Evolutionary conservation across 495 filamentous ascomycete species (phyloP), one percentile per base, ranked within the genome.

Genomic region (Penicillium coprophilum): DNA sequence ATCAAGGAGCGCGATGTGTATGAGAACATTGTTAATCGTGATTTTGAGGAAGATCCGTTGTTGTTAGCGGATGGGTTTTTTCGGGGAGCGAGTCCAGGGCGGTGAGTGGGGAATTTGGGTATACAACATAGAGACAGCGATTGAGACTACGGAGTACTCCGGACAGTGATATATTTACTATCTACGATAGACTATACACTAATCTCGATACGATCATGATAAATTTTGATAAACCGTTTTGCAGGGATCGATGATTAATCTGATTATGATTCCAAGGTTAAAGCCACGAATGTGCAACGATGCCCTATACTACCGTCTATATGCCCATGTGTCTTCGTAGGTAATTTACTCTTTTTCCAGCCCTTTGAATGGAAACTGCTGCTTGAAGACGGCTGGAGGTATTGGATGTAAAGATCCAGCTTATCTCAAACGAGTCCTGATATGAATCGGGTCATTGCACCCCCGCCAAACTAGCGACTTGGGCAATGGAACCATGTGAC

Each of bases 1-100:
- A 69, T 13, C 13, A 65, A 53, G 49, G 66, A 67, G 60, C 66
- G 68, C 9, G 62, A 60, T 56, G 61, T 50, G 53, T 48, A 62
- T 51, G 61, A 40, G 38, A 67, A 69, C 68, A 71, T 71, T 46
- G 57, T 59, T 31, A 50, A 46, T 55, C 11, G 46, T 38, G 19
- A 34, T 36, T 30, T 59, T 31, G 43, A 23, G 27, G 41, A 23
- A 45, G 41, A 34, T 45, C 15, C 41, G 30, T 54, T 45, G 52
- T 46, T 54, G 52, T 50, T 40, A 6, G 30, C 32, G 52, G 34
- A 46, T 54, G 52, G 52, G 31, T 46, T 54, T 54, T 54, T 54
- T 54, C 31, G 52, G 41, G 24, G 52, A 38, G 41, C 20, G 10
- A n/a, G 15, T 11, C 28, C 30, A 54, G 31, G 52, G 52, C 52